Conservation (phyloP, 176 grass and related monocot species). For the Miscanthus lutarioriparius region DNA sequence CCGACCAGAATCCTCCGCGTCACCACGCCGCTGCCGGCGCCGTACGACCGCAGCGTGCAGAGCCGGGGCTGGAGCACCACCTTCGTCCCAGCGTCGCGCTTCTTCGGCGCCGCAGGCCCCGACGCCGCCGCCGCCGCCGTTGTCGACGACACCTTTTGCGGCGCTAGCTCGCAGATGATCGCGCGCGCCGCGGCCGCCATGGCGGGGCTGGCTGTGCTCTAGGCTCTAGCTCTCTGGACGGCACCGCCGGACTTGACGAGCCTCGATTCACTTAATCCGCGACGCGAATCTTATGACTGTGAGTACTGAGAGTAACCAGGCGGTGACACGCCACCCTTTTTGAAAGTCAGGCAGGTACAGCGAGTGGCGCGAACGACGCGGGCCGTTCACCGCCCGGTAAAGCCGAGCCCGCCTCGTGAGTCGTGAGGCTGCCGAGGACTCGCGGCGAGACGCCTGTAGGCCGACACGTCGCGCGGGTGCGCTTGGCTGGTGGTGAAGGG, state of each 20-base stretch:
- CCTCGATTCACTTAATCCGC: slow-evolving; percentile 8
- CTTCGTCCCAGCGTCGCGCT: slow-evolving; percentile 50
- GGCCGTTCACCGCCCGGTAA: slow-evolving; percentile 45
- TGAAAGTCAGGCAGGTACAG: slow-evolving; percentile 39
- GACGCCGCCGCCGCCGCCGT: neutral
- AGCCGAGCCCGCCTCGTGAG: slow-evolving; percentile 8
- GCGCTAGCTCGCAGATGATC: slow-evolving; percentile 65
- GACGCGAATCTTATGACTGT: neutral
- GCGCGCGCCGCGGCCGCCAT: slow-evolving; percentile 47
- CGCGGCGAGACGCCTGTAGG: slow-evolving; percentile 5
- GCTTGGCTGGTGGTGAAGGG: slow-evolving; percentile 33
- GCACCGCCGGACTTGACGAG: slow-evolving; percentile 5
- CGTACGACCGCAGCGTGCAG: slow-evolving; percentile 88
- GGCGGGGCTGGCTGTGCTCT: neutral
- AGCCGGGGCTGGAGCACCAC: slow-evolving; percentile 88
- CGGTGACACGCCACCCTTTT: slow-evolving; percentile 33
- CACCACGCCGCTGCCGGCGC: slow-evolving; percentile 47
- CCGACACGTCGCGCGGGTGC: slow-evolving; percentile 5
- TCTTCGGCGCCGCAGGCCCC: slow-evolving; percentile 15
- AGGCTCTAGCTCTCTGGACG: neutral
- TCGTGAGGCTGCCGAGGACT: neutral
- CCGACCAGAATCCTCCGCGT: slow-evolving; percentile 25
- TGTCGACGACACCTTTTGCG: slow-evolving; percentile 51
- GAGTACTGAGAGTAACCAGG: neutral
- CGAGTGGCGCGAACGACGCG: slow-evolving; percentile 19